Conservation (phyloP, 176 grass and related monocot species). For the Musa beccarii region DNA sequence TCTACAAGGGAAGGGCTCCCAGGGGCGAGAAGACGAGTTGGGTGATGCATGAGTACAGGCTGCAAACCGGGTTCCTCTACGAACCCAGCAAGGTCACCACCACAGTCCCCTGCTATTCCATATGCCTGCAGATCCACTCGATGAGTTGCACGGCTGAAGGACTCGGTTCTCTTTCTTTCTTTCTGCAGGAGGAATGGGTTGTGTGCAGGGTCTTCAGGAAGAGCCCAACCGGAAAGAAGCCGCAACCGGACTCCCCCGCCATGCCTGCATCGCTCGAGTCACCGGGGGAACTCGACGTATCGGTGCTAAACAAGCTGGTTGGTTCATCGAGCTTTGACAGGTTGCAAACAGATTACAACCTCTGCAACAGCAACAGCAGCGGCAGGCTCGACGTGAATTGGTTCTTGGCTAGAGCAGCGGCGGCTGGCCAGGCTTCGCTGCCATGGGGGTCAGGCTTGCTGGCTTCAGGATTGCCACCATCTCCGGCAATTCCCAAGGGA, state of each 20-base stretch:
- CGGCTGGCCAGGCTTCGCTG: not conserved
- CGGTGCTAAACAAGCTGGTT: constrained; percentile 16
- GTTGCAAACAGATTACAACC: not conserved
- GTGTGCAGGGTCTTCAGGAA: constrained; percentile 27
- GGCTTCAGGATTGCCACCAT: not conserved
- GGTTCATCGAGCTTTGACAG: not conserved
- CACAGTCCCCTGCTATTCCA: too few relatives aligned
- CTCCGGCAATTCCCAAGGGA: constrained; percentile 13
- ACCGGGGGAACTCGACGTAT: constrained; percentile 19
- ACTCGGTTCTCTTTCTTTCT: not conserved
- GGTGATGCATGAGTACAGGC: constrained; percentile 31
- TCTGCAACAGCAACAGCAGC: not conserved
- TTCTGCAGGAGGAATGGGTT: constrained; percentile 22
- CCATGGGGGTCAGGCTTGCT: constrained; percentile 9
- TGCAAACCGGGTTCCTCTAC: constrained; percentile 12
- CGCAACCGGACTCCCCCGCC: not conserved
- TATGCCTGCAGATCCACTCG: too few relatives aligned
- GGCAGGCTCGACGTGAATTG: constrained; percentile 3
- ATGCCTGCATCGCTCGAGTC: constrained; percentile 16
- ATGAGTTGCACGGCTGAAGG: too few relatives aligned
- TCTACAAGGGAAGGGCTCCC: constrained; percentile 28
- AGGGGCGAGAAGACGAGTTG: constrained; percentile 25
- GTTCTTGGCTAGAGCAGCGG: constrained; percentile 1
- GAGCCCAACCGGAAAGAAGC: constrained; percentile 5
- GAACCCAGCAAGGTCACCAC: constrained; percentile 4